phyloP scores from a whole-genome alignment of 345 rosid species.

The Hibiscus tridactylites region DNA sequence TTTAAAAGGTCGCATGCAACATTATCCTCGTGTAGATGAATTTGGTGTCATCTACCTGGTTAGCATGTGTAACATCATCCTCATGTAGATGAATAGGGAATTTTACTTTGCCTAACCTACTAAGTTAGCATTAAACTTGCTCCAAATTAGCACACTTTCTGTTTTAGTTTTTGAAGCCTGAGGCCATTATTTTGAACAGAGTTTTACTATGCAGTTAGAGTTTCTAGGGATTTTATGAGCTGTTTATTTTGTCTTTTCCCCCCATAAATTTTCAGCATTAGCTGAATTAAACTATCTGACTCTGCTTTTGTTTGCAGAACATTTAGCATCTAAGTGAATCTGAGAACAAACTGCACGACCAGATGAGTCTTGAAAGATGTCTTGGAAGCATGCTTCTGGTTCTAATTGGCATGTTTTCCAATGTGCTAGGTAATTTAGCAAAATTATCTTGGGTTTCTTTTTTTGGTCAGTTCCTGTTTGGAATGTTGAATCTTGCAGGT shows the following conservation, averaged over 20 bases:
- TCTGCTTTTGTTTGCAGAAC: conserved; percentile 11
- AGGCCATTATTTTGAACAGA: neutral
- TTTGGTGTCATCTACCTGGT: neutral
- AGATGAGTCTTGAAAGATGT: conserved; percentile 53
- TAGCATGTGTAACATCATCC: neutral
- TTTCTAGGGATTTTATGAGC: neutral
- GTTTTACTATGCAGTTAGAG: neutral
- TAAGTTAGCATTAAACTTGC: neutral
- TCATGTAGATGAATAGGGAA: neutral
- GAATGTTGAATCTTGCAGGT: neutral
- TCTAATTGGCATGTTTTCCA: conserved; percentile 29
- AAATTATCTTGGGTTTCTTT: neutral
- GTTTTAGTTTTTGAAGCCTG: neutral
- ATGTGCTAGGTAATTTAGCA: conserved; percentile 39
- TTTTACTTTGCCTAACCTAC: neutral
- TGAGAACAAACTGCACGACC: conserved; percentile 10
- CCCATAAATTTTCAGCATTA: neutral
- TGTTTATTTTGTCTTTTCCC: neutral
- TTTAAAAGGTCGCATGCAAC: neutral
- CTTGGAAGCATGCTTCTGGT: conserved; percentile 35
- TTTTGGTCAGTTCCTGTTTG: neutral
- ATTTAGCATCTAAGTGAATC: conserved; percentile 18
- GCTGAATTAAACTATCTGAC: neutral
- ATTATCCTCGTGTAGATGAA: neutral
- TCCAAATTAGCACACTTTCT: neutral